Percentiles rank a stretch among this genome's conserved stretches.
Conservation (phyloP, 2,329 filamentous ascomycete species). For the Colletotrichum sp. region DNA sequence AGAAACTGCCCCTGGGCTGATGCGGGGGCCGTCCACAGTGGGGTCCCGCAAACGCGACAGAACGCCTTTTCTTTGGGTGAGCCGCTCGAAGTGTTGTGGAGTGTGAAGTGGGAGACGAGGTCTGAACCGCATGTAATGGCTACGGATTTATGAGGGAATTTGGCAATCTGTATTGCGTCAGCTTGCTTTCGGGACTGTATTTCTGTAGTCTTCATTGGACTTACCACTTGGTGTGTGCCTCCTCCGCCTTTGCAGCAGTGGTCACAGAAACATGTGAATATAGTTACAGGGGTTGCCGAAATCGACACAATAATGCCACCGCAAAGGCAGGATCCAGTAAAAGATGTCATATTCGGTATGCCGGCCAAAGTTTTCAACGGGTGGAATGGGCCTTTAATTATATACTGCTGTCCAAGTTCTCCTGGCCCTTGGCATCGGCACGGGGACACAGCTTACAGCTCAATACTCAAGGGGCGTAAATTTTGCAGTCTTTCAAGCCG, state of each 20-base stretch:
- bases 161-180: slow-evolving; percentile 25
- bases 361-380: neutral
- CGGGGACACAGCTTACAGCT: no score
- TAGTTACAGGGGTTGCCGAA: neutral
- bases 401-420: neutral
- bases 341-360: slow-evolving; percentile 6
- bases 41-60: slow-evolving; percentile 28
- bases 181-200: rapidly evolving
- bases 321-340: slow-evolving; percentile 19
- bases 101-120: slow-evolving; percentile 19
- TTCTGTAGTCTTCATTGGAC: neutral
- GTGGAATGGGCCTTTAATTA: neutral
- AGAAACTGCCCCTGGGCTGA: slow-evolving; percentile 27
- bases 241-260: slow-evolving; percentile 23
- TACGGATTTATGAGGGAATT: slow-evolving; percentile 26
- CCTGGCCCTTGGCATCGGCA: neutral
- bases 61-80: slow-evolving; percentile 29
- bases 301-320: slow-evolving; percentile 15
- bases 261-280: slow-evolving; percentile 22
- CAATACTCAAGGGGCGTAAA: neutral
- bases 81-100: slow-evolving; percentile 30
- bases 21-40: slow-evolving; percentile 31
- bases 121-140: neutral
- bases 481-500: neutral
- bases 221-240: slow-evolving; percentile 18